Conservation (phyloP, 192 early-diverging fungal genomes). For the Coemansia sp. region DNA sequence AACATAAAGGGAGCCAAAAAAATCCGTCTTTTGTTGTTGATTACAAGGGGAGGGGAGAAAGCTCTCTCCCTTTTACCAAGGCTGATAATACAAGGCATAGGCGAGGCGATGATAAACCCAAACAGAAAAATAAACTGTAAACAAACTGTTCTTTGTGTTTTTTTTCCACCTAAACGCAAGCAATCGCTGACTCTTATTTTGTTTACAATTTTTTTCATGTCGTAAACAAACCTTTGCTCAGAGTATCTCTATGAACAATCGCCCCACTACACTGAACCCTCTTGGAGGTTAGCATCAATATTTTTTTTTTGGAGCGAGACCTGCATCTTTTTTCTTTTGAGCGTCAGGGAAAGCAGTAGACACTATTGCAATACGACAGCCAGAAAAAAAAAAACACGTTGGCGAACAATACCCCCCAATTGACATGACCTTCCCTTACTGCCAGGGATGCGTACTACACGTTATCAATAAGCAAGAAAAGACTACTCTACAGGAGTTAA, state of each 20-base stretch:
- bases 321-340: neutral
- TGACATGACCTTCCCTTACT: neutral
- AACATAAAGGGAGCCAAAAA: neutral
- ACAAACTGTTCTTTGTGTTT: neutral
- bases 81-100: neutral
- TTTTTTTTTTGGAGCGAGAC: neutral
- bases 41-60: neutral
- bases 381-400: neutral
- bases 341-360: conserved; percentile 1
- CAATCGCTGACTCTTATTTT: neutral
- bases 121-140: neutral
- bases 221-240: too few species aligned
- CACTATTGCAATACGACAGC: neutral
- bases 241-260: neutral
- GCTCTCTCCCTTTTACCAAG: conserved; percentile 4
- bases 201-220: neutral
- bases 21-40: neutral
- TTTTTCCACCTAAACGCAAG: neutral
- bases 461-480: neutral
- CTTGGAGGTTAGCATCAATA: neutral
- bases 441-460: neutral
- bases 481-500: neutral
- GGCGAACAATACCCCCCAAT: neutral
- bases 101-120: conserved; percentile 4
- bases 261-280: neutral